phyloP scores from a whole-genome alignment of 306 rosid species.

The Glycine tomentella region DNA sequence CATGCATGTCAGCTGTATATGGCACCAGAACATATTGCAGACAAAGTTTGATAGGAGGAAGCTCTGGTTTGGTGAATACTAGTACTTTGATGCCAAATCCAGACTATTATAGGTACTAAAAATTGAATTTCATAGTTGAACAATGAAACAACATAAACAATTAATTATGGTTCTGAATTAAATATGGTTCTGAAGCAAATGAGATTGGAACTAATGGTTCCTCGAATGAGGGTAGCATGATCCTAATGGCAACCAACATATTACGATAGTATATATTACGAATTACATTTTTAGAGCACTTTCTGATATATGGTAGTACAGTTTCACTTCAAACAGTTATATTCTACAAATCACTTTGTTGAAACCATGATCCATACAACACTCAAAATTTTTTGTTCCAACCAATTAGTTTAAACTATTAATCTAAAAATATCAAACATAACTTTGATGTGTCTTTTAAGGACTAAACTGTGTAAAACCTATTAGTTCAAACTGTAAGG shows the following conservation, averaged over 20 bases:
- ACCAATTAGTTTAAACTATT: neutral
- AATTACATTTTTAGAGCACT: conserved; percentile 9
- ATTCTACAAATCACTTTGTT: conserved; percentile 1
- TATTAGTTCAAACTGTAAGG: neutral
- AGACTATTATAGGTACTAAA: conserved; percentile 64
- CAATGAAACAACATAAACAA: neutral
- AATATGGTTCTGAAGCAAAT: conserved; percentile 56
- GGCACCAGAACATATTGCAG: conserved; percentile 91
- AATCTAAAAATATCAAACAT: neutral
- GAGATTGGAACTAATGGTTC: conserved; percentile 57
- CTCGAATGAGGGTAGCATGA: conserved; percentile 71
- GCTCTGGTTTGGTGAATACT: conserved; percentile 83
- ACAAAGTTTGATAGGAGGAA: conserved; percentile 89
- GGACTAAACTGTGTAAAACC: conserved; percentile 6
- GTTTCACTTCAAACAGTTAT: neutral
- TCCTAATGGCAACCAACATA: neutral
- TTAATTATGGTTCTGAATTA: conserved; percentile 48
- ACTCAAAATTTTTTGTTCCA: neutral
- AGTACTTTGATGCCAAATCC: conserved; percentile 78
- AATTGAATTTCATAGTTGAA: conserved; percentile 24
- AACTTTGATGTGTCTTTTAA: neutral
- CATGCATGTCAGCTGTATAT: conserved; percentile 67
- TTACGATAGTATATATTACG: neutral
- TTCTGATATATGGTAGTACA: conserved; percentile 7
- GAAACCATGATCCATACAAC: neutral